Conservation (phyloP, 305 asterid species). For the Fraxinus sp. region DNA sequence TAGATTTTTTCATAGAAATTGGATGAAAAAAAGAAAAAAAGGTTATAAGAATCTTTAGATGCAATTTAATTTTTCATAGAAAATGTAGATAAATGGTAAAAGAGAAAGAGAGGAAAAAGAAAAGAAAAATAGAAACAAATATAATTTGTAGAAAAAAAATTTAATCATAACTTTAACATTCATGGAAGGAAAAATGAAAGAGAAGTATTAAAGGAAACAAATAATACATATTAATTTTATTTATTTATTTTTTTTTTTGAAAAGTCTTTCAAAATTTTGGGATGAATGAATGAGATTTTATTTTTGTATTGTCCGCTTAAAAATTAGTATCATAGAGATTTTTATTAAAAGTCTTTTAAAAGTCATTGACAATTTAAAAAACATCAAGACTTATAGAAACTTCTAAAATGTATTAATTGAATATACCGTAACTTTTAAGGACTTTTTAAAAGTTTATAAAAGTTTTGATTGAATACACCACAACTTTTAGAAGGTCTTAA, state of each 20-base stretch:
- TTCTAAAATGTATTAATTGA: too few relatives aligned
- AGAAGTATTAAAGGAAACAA: too few relatives aligned
- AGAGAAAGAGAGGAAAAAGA: not conserved
- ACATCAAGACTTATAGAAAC: too few relatives aligned
- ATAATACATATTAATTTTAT: not conserved
- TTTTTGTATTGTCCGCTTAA: too few relatives aligned
- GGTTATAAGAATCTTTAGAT: not conserved
- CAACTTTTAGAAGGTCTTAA: too few relatives aligned
- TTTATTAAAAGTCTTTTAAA: not conserved
- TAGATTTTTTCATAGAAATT: not conserved
- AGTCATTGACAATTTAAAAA: not conserved
- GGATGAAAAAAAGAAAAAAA: not conserved
- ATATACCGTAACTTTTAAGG: not conserved
- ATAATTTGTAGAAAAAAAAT: too few relatives aligned
- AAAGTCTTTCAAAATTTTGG: not conserved
- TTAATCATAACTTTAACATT: not conserved
- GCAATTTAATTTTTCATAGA: not conserved
- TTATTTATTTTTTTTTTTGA: not conserved
- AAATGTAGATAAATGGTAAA: not conserved
- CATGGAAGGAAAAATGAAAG: too few relatives aligned
- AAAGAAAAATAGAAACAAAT: not conserved
- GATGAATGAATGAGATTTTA: not conserved
- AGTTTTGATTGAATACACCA: not conserved
- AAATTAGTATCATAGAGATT: not conserved
- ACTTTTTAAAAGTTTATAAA: not conserved